Evolutionary conservation across 495 filamentous ascomycete genomes (phyloP), one percentile per base, ranked within the genome.

Genomic region (Penicillium paxilli): DNA sequence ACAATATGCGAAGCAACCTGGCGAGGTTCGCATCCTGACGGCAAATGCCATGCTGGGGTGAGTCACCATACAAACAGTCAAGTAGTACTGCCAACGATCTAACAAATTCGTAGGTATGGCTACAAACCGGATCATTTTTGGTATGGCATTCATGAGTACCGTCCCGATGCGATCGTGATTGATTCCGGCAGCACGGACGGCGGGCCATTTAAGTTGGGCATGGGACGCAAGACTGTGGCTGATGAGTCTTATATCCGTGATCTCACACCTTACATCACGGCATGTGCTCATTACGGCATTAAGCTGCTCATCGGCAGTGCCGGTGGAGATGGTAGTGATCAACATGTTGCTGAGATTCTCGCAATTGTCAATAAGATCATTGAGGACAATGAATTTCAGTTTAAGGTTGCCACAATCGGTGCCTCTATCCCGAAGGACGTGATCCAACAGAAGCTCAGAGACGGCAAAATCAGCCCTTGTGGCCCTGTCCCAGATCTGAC

Each of bases 121-220:
- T n/a, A n/a, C n/a, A n/a, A n/a, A n/a, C n/a, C n/a, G n/a, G n/a
- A n/a, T n/a, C n/a, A n/a, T n/a, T n/a, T n/a, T n/a, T n/a, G n/a
- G n/a, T n/a, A n/a, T n/a, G n/a, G n/a, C n/a, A n/a, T n/a, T n/a
- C n/a, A n/a, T n/a, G n/a, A n/a, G n/a, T n/a, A n/a, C n/a, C n/a
- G n/a, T n/a, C n/a, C n/a, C n/a, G n/a, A n/a, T n/a, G 79, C 77
- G 12, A 68, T 82, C 30, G 78, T 82, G 16, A 52, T 78, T 8
- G 79, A 82, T 55, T 69, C 68, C 35, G 78, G 78, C 1, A 79
- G 75, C 2, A 82, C 77, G 0, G 78, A 82, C 52, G 60, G 65
- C 19, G 79, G 79, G 1, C 78, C 79, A 0, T 64, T 61, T 6
- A 75, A 74, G 52, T 68, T 82, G 1, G 79, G 67, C 8, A 49